These are phyloP conservation scores for Diospyros kaki DNA, from an alignment of 148 eudicot species.

Conservation along the genomic window DNA sequence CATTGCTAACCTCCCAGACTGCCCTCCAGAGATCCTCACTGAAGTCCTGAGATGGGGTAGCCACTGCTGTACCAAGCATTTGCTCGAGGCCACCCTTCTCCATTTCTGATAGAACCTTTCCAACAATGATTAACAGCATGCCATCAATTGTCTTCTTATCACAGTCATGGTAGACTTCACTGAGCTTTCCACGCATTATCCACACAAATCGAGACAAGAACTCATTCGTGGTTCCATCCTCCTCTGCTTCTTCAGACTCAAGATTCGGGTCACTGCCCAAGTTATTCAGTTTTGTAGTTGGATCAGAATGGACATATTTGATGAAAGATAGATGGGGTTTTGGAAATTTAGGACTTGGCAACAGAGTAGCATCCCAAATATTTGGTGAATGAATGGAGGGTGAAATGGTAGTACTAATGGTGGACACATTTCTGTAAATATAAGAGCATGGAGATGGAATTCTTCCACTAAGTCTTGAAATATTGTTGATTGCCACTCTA, in stretches of 20 bases:
- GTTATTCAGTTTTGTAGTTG: background rate
- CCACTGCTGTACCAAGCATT: slow-evolving; percentile 21
- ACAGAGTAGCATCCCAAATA: background rate
- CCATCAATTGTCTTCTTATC: slow-evolving; percentile 58
- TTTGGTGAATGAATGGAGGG: background rate
- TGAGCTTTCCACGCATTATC: slow-evolving; percentile 71
- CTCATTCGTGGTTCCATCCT: slow-evolving; percentile 57
- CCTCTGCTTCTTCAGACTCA: slow-evolving; percentile 40
- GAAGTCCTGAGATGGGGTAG: slow-evolving; percentile 37
- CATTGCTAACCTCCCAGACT: slow-evolving; percentile 67
- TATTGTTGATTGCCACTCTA: slow-evolving; percentile 16
- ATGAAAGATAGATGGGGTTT: background rate
- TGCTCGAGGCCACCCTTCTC: slow-evolving; percentile 52
- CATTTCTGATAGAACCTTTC: slow-evolving; percentile 58
- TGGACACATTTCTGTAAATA: slow-evolving; percentile 9
- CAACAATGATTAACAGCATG: slow-evolving; percentile 72
- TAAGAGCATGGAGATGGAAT: slow-evolving; percentile 2
- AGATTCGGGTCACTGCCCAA: background rate
- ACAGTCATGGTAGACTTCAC: slow-evolving; percentile 42
- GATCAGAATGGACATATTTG: slow-evolving; percentile 25
- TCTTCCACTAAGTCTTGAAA: slow-evolving; percentile 26
- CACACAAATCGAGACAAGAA: slow-evolving; percentile 81
- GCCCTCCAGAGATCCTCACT: slow-evolving; percentile 78
- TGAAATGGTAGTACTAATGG: slow-evolving; percentile 10
- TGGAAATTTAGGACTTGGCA: slow-evolving; percentile 4